Evolutionary conservation across 768 basidiomycete genomes (phyloP), one percentile per base, ranked within the genome.

Genomic region (Coprinopsis sp.): DNA sequence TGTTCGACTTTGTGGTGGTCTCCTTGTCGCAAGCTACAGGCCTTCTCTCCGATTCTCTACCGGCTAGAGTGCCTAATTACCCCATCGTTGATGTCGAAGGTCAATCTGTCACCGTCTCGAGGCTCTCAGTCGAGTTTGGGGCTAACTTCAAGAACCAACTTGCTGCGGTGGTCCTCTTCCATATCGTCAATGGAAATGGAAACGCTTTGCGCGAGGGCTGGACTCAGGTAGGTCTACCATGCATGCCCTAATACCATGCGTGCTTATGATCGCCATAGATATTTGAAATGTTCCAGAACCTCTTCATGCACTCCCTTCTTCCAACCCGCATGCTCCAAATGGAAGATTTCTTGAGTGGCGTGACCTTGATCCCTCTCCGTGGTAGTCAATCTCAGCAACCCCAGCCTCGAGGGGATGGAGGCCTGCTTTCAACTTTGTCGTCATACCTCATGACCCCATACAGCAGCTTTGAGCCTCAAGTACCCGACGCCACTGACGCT

Each of bases 361-460:
- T 84, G 25, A 87, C 91, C 6, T 85, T 84, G 71, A 98, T 98
- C 55, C 95, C 96, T 21, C 73, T 98, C 34, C 82, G 86, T 50
- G 81, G 90, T 19, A 79, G 78, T 53, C 76, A 82, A 52, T 79
- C 87, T 2, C 72, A 79, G 23, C 77, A 80, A 38, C 66, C 78
- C 34, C 71, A 81, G 37, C 66, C 79, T 23, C 71, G 86, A 63
- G 78, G 71, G 39, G 95, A 98, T 47, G 89, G 87, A n/a, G 96
- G 96, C 16, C 70, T 99, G 16, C 72, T 99, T 12, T 98, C 94
- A 7, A 82, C 96, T 0, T 64, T 99, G 44, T 98, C 95, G 1
- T 94, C 91, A 0, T 99, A 99, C 64, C 75, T 99, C 53, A 85
- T 99, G 76, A 95, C 94, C 6, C 96, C 96, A 0, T 98, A 98